Percentiles rank a stretch among this genome's conserved stretches.
phyloP scores from a whole-genome alignment of 768 basidiomycete genomes.

The Collybia nuda region DNA sequence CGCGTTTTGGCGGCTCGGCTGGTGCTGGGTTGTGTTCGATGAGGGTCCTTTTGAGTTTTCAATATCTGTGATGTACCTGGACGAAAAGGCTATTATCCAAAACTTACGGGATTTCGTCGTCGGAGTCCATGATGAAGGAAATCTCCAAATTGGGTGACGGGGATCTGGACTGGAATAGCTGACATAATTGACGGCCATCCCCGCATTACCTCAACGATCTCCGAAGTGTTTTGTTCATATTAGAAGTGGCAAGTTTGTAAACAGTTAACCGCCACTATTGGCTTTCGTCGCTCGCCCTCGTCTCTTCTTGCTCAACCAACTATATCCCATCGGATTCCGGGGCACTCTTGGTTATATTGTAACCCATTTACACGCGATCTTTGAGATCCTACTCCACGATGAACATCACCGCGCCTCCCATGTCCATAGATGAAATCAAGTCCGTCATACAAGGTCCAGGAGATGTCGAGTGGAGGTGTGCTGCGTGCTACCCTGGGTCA shows the following conservation, averaged over 20 bases:
- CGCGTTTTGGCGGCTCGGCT: constrained; percentile 24
- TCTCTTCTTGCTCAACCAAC: background rate
- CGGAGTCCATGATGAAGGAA: constrained; percentile 37
- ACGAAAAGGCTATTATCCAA: background rate
- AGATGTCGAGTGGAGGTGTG: constrained; percentile 83
- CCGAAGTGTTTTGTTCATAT: background rate
- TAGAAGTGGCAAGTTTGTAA: background rate
- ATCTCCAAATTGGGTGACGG: background rate
- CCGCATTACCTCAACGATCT: constrained; percentile 1
- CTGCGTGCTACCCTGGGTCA: constrained; percentile 7
- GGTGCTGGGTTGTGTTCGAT: constrained; percentile 20
- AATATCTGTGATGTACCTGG: too few relatives aligned
- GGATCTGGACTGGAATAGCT: background rate
- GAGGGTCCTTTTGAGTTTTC: constrained; percentile 18
- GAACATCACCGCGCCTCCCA: constrained; percentile 8
- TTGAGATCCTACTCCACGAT: background rate
- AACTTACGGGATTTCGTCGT: constrained; percentile 63
- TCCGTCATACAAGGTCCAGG: constrained; percentile 75
- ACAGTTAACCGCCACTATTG: background rate
- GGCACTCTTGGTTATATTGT: background rate
- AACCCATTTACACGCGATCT: background rate
- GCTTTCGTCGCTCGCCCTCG: background rate
- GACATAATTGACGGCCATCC: constrained; percentile 8
- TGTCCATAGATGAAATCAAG: constrained; percentile 45
- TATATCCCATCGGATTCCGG: background rate